phyloP scores from a whole-genome alignment of 495 filamentous ascomycete genomes.

The Hypoxylon rickii region DNA sequence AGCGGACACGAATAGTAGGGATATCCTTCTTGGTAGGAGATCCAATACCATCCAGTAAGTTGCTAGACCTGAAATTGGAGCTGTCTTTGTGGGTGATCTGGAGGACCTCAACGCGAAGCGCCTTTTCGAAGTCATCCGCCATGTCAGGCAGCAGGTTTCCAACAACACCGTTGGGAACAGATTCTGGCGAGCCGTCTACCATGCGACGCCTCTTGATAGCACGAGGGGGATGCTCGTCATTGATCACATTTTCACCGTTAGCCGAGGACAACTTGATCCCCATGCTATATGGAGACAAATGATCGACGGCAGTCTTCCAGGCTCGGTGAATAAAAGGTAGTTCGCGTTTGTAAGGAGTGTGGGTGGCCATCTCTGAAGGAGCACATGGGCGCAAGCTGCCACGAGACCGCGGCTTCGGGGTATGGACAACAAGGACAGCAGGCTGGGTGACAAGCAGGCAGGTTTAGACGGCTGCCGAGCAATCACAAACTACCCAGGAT shows the following conservation, averaged over 20 bases:
- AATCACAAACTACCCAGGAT: slow-evolving; percentile 1
- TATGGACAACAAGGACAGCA: not conserved
- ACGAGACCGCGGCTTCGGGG: slow-evolving; percentile 26
- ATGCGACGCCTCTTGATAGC: slow-evolving; percentile 48
- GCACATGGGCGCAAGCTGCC: slow-evolving; percentile 41
- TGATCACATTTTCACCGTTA: slow-evolving; percentile 39
- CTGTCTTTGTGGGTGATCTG: slow-evolving; percentile 52
- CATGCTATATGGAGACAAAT: slow-evolving; percentile 41
- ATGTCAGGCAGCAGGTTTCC: slow-evolving; percentile 36
- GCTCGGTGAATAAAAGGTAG: slow-evolving; percentile 40
- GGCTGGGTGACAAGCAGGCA: not conserved
- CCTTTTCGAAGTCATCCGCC: slow-evolving; percentile 39
- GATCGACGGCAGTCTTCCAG: slow-evolving; percentile 41
- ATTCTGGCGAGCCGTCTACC: slow-evolving; percentile 36
- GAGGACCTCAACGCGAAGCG: slow-evolving; percentile 53
- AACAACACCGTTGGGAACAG: slow-evolving; percentile 27
- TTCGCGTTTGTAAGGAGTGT: slow-evolving; percentile 42
- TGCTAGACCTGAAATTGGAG: slow-evolving; percentile 41
- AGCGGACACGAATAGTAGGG: slow-evolving; percentile 45
- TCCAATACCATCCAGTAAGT: slow-evolving; percentile 45
- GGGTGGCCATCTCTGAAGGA: slow-evolving; percentile 40
- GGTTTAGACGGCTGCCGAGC: not conserved
- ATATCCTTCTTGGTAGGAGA: slow-evolving; percentile 46
- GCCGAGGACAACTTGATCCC: slow-evolving; percentile 47
- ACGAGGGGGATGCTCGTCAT: slow-evolving; percentile 36